Evolutionary conservation across 805 yeast genomes (phyloP).

Genomic region (Saccharomycopsis sp.): DNA sequence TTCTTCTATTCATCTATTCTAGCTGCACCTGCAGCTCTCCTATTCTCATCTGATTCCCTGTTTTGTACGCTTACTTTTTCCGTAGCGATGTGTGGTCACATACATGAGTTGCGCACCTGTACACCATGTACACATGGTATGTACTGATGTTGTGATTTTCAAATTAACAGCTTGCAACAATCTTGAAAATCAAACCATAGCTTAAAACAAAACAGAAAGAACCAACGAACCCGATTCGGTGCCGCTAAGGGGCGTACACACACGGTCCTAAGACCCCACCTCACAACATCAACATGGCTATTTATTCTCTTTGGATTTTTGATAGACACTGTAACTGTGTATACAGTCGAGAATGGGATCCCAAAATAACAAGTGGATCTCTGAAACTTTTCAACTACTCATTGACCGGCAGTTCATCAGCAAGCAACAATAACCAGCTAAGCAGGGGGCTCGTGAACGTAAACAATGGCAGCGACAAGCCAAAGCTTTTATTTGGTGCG

Average conservation of each 20-base stretch:
- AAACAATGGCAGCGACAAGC: constrained; percentile 58
- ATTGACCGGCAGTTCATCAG: constrained; percentile 1
- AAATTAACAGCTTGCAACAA: neutral
- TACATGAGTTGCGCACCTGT: too few relatives aligned
- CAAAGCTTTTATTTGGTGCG: constrained; percentile 81
- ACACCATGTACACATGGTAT: too few relatives aligned
- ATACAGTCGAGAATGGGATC: constrained; percentile 64
- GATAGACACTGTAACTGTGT: constrained; percentile 92
- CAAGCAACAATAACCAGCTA: constrained; percentile 22
- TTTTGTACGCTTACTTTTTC: too few relatives aligned
- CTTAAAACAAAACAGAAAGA: too few relatives aligned
- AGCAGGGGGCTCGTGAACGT: constrained; percentile 39
- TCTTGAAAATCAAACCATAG: neutral
- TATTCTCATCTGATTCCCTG: too few relatives aligned
- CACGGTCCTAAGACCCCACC: too few relatives aligned
- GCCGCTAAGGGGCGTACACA: too few relatives aligned
- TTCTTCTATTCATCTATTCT: too few relatives aligned
- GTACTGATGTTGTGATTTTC: too few relatives aligned
- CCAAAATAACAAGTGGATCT: constrained; percentile 28
- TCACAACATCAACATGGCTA: constrained; percentile 57
- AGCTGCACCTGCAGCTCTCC: too few relatives aligned
- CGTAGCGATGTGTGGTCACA: too few relatives aligned
- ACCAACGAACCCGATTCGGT: too few relatives aligned
- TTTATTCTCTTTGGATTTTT: constrained; percentile 83
- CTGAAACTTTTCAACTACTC: constrained; percentile 17